A percentile compares a stretch with the other conserved stretches of the same genome.
phyloP scores from a whole-genome alignment of 2,329 filamentous ascomycete species.

The Aspergillus neotritici region DNA sequence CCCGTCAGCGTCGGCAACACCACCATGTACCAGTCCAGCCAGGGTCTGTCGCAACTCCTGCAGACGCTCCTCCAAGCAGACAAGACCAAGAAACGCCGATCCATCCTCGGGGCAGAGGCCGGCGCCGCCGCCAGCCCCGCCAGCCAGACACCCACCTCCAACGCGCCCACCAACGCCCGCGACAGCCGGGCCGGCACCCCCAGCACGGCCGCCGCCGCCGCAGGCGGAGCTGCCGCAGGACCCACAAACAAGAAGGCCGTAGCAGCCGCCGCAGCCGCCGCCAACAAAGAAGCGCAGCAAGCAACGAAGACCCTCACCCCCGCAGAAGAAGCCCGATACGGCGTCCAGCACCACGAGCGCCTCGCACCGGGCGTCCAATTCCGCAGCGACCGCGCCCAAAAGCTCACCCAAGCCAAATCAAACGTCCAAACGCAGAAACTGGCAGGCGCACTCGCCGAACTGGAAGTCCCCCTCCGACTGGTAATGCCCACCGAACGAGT shows the following conservation, averaged over 20 bases:
- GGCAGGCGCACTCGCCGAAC: conserved; percentile 42
- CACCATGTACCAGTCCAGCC: conserved; percentile 71
- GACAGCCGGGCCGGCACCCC: conserved; percentile 37
- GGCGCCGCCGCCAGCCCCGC: conserved; percentile 43
- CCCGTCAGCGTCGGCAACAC: conserved; percentile 66
- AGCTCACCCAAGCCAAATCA: conserved; percentile 47
- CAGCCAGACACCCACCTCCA: conserved; percentile 47
- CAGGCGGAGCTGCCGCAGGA: conserved; percentile 11
- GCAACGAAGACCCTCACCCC: conserved; percentile 66
- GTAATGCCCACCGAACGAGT: conserved; percentile 48
- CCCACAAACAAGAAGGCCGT: conserved; percentile 33
- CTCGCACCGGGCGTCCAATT: conserved; percentile 82
- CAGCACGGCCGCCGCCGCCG: conserved; percentile 15
- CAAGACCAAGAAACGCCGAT: conserved; percentile 82
- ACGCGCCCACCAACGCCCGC: conserved; percentile 31
- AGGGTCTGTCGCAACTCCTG: conserved; percentile 71
- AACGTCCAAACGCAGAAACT: conserved; percentile 48
- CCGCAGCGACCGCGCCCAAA: conserved; percentile 58
- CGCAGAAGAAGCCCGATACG: conserved; percentile 72
- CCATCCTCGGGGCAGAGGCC: conserved; percentile 57
- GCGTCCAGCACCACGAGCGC: conserved; percentile 78
- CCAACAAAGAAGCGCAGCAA: conserved; percentile 36
- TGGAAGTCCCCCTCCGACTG: conserved; percentile 43
- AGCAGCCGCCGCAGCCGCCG: conserved; percentile 34
- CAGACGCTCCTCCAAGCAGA: conserved; percentile 77